These are phyloP conservation scores for Cladosporium sp. DNA, from an alignment of 2,329 filamentous ascomycete species.

Conservation along the genomic window DNA sequence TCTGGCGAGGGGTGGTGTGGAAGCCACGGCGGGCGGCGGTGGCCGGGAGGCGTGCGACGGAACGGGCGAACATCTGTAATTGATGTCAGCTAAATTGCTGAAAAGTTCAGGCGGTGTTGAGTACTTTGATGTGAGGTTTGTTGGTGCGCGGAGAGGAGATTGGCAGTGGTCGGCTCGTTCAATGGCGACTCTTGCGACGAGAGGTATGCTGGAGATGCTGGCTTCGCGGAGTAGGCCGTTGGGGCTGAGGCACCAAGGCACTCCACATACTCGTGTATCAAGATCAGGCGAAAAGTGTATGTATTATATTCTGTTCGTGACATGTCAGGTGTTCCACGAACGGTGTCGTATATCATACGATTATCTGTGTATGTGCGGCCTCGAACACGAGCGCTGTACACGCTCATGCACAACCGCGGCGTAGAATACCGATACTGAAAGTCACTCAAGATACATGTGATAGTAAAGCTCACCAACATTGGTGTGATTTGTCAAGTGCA, in stretches of 20 bases:
- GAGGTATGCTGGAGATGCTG: neutral
- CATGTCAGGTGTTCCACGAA: too few species aligned
- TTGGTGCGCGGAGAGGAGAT: constrained; percentile 2
- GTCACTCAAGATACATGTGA: too few species aligned
- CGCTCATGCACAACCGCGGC: too few species aligned
- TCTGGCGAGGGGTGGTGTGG: constrained; percentile 80
- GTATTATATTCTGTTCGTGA: too few species aligned
- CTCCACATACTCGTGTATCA: too few species aligned
- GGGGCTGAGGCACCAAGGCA: neutral
- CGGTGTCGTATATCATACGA: too few species aligned
- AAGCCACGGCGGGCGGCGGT: constrained; percentile 81
- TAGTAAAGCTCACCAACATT: too few species aligned
- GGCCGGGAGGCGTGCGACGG: constrained; percentile 55
- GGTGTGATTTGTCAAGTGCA: too few species aligned
- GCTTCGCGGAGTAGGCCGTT: constrained; percentile 10
- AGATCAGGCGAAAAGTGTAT: too few species aligned
- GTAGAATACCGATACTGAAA: too few species aligned
- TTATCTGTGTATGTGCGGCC: too few species aligned
- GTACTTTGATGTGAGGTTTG: constrained; percentile 11
- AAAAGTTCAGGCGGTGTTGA: neutral
- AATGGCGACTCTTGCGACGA: constrained; percentile 1
- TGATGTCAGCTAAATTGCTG: neutral
- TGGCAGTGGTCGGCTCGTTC: constrained; percentile 9
- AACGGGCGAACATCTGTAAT: constrained; percentile 30
- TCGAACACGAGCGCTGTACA: too few species aligned